A percentile compares a stretch with the other conserved stretches of the same genome.
Evolutionary conservation across 2,329 filamentous ascomycete species (phyloP).

Genomic region (Phoma sp.): DNA sequence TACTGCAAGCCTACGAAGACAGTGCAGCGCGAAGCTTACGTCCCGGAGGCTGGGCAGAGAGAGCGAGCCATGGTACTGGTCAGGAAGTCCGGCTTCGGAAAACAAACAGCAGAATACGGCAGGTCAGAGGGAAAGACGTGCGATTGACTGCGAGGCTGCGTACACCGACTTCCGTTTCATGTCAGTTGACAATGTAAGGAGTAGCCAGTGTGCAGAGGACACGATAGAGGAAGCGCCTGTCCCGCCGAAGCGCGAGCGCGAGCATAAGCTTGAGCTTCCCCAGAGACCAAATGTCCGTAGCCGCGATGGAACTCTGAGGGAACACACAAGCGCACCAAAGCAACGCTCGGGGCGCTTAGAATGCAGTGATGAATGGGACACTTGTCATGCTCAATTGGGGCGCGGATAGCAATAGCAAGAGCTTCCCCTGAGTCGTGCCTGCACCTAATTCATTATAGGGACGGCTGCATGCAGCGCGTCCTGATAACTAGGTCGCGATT

Average conservation of each 20-base stretch:
- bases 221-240: conserved; percentile 26
- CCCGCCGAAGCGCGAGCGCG: conserved; percentile 11
- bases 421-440: conserved; percentile 33
- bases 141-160: conserved; percentile 26
- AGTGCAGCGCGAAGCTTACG: conserved; percentile 9
- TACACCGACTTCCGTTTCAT: conserved; percentile 42
- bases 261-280: conserved; percentile 28
- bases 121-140: conserved; percentile 14
- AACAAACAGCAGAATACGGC: conserved; percentile 30
- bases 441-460: not conserved
- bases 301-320: conserved; percentile 26
- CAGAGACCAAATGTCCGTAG: conserved; percentile 26
- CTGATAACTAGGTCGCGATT: conserved; percentile 6
- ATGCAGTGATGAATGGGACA: conserved; percentile 31
- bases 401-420: conserved; percentile 18
- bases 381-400: conserved; percentile 35
- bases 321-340: conserved; percentile 28
- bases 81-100: conserved; percentile 27
- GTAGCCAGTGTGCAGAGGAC: conserved; percentile 30
- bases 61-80: conserved; percentile 16
- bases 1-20: conserved; percentile 31
- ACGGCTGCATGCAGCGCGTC: conserved; percentile 11
- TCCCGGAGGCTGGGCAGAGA: conserved; percentile 4
- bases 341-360: conserved; percentile 27
- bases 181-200: conserved; percentile 24